Evolutionary conservation across 2,329 filamentous ascomycete species (phyloP), one percentile per base, ranked within the genome.

Genomic region (Microcyclospora pomicola): DNA sequence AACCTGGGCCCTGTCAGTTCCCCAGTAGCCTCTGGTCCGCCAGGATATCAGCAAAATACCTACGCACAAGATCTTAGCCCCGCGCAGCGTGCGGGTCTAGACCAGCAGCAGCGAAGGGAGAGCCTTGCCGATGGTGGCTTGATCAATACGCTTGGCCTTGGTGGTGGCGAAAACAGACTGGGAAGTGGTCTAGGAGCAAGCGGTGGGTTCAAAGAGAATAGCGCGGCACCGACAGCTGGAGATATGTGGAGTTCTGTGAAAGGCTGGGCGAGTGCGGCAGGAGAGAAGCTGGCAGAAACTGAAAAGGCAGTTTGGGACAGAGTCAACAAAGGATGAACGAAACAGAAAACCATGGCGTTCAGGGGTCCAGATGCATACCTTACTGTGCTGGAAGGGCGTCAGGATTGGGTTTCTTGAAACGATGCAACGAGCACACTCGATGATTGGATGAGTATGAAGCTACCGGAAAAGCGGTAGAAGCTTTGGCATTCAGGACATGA

Each of bases 251-350:
- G 55, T 27, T 56, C 53, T 4, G 61, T 65, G 1, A 66, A 60
- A 48, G 55, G 56, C 6, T 68, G 64, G 62, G 53, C 62, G 40
- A 52, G 50, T 30, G 54, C 43, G 35, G 63, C 60, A 14, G 64
- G 63, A 4, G 51, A 47, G 35, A 63, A 63, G 40, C 44, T 65
- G 39, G 60, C 55, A 7, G 59, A 67, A 51, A 59, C 62, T 33
- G 65, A 68, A 50, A 60, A 61, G 38, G 61, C 61, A 52, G 60
- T 65, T 33, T 69, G 66, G 66, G 65, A 53, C 54, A 55, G 57
- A 43, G 61, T 69, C 37, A 65, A 66, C 51, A 52, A 47, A 14
- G 35, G 40, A 41, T 30, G 36, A 34, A 14, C 15, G 30, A 15
- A 27, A 10, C 5, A 15, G 4, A 12, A 14, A 14, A 4, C 9